Evolutionary conservation across 1,284 basidiomycete species (phyloP).

Genomic region (Malassezia sympodialis): DNA sequence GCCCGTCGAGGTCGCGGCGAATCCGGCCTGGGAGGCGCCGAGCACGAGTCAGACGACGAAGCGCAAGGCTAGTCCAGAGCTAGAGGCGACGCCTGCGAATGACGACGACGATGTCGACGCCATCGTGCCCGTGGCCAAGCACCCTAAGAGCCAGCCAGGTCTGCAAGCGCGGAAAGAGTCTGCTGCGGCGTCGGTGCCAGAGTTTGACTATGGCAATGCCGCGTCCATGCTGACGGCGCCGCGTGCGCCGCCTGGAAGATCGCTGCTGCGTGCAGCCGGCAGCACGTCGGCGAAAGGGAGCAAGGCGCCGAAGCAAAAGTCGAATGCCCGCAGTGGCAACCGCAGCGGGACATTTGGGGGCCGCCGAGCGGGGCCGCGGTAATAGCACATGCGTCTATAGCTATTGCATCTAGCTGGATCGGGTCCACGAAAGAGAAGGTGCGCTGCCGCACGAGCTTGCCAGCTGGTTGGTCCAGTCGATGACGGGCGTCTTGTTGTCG

Average conservation of each 20-base stretch:
- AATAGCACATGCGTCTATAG: neutral
- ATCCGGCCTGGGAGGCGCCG: neutral
- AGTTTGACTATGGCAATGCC: slow-evolving; percentile 9
- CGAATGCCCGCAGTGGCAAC: slow-evolving; percentile 8
- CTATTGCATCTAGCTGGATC: neutral
- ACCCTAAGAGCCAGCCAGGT: slow-evolving; percentile 4
- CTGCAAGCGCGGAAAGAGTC: neutral
- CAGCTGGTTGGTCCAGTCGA: slow-evolving; percentile 11
- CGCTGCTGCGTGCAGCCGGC: neutral
- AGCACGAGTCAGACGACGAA: neutral
- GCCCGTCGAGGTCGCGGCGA: neutral
- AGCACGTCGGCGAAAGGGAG: neutral
- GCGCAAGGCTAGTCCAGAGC: neutral
- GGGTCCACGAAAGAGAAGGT: neutral
- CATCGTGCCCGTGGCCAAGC: slow-evolving; percentile 8
- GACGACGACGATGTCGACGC: neutral
- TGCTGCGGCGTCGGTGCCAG: neutral
- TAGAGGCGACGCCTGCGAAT: neutral
- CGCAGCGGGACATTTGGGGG: slow-evolving; percentile 10
- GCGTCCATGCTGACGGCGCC: slow-evolving; percentile 6
- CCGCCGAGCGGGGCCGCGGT: neutral
- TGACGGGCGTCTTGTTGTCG: neutral
- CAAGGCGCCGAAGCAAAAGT: slow-evolving; percentile 5
- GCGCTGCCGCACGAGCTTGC: neutral
- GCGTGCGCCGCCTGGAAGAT: neutral